Evolutionary conservation across 495 filamentous ascomycete genomes (phyloP).

Genomic region (Neurospora sp.): DNA sequence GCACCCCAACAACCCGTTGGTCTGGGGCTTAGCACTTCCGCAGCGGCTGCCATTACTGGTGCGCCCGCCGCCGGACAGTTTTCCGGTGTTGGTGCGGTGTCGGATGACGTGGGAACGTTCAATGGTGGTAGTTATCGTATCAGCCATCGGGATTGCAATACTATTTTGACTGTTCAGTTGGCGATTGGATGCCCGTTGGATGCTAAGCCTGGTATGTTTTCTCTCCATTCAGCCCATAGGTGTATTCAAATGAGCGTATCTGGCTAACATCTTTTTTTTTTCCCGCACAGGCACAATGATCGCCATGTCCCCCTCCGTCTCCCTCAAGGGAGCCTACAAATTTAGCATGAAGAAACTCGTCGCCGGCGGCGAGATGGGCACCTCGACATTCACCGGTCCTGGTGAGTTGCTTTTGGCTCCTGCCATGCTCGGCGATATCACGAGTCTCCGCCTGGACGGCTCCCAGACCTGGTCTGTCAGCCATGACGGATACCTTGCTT

Average conservation of each 20-base stretch:
- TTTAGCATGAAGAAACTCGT: conserved; percentile 82
- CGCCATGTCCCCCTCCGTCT: conserved; percentile 83
- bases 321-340: conserved; percentile 66
- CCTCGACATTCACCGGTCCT: conserved; percentile 79
- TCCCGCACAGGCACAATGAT: conserved; percentile 67
- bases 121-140: conserved; percentile 92
- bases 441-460: conserved; percentile 60
- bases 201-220: conserved; percentile 61
- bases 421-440: conserved; percentile 73
- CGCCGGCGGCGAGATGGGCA: conserved; percentile 67
- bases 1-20: conserved; percentile 9
- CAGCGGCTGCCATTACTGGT: conserved; percentile 20
- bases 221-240: not conserved
- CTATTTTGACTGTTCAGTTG: conserved; percentile 77
- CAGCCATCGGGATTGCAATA: conserved; percentile 86
- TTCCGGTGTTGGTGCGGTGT: conserved; percentile 42
- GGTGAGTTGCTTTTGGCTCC: conserved; percentile 85
- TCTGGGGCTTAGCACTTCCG: conserved; percentile 13
- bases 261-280: not conserved
- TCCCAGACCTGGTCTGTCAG: conserved; percentile 72
- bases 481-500: conserved; percentile 67
- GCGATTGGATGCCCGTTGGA: conserved; percentile 79
- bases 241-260: not conserved
- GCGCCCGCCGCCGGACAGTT: conserved; percentile 40
- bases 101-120: conserved; percentile 86